Conservation (phyloP, 2,329 filamentous ascomycete genomes). For the Pseudopithomyces chartarum region DNA sequence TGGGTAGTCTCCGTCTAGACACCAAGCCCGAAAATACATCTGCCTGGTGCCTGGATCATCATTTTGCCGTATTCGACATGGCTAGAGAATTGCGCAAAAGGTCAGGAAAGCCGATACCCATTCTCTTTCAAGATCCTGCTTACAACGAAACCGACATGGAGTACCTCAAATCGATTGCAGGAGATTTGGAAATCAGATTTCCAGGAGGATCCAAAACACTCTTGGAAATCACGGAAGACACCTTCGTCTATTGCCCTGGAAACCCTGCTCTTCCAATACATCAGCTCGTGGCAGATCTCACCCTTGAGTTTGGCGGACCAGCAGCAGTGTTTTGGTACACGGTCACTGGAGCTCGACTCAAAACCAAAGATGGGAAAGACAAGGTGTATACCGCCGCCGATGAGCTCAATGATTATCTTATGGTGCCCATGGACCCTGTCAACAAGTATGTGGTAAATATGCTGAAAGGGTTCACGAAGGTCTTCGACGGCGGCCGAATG, state of each 20-base stretch:
- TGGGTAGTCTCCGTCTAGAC: no score
- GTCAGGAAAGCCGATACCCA: no score
- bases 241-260: background rate
- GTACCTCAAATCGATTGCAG: background rate
- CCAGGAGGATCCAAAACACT: background rate
- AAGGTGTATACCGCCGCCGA: background rate
- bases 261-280: background rate
- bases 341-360: no score
- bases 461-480: background rate
- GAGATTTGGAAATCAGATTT: background rate
- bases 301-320: background rate
- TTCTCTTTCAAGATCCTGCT: background rate
- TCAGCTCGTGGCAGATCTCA: background rate
- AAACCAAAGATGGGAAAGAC: no score
- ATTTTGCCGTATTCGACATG: no score
- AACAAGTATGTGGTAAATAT: background rate
- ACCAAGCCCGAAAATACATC: no score
- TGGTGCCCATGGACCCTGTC: background rate
- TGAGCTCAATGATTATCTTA: background rate
- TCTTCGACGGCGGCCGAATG: background rate
- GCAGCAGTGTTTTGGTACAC: background rate
- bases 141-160: background rate
- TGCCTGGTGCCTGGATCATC: no score
- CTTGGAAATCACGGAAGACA: background rate
- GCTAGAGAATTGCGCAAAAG: no score